phyloP scores from a whole-genome alignment of 345 rosid genomes.

The Cardiospermum halicacabum region DNA sequence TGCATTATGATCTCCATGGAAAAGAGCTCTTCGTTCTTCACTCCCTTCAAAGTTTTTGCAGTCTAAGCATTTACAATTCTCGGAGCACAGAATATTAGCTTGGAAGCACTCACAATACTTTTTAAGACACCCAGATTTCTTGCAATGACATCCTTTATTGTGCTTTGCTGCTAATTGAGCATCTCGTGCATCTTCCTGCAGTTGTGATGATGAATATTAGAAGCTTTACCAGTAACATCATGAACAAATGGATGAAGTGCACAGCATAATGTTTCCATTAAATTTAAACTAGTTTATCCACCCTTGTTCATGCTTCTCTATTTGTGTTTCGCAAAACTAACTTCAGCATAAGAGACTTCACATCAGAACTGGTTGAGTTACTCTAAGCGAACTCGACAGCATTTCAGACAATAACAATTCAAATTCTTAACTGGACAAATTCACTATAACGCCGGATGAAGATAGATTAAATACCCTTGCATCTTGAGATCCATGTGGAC shows the following conservation, averaged over 20 bases:
- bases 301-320: constrained; percentile 3
- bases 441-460: background rate
- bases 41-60: constrained; percentile 82
- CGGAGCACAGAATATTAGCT: constrained; percentile 76
- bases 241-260: background rate
- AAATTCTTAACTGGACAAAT: background rate
- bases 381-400: background rate
- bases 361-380: background rate
- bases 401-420: background rate
- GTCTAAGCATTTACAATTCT: constrained; percentile 77
- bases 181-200: constrained; percentile 49
- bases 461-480: constrained; percentile 32
- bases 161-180: constrained; percentile 58
- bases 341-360: background rate
- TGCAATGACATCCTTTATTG: constrained; percentile 86
- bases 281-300: background rate
- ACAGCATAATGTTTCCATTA: background rate
- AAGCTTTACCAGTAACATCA: background rate
- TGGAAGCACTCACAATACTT: constrained; percentile 94
- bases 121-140: constrained; percentile 88
- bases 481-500: constrained; percentile 47
- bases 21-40: constrained; percentile 51
- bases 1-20: constrained; percentile 40
- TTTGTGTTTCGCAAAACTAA: background rate
- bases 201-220: constrained; percentile 16